phyloP scores from a whole-genome alignment of 305 asterid genomes.

The Fraxinus sp. region DNA sequence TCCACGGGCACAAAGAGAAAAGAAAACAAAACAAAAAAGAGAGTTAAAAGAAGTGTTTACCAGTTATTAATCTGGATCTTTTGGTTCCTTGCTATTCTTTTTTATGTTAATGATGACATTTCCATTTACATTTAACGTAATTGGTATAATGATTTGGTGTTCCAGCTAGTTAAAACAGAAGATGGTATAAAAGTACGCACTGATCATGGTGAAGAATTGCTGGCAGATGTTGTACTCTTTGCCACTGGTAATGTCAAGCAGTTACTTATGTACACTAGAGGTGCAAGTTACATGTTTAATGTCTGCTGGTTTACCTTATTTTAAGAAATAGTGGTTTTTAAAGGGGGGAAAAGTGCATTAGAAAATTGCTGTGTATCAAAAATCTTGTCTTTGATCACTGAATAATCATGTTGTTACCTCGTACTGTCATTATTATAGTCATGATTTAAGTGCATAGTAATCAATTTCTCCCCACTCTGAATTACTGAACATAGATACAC shows the following conservation, averaged over 20 bases:
- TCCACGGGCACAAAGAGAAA: neutral
- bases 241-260: slow-evolving; percentile 75
- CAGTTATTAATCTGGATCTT: slow-evolving; percentile 1
- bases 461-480: neutral
- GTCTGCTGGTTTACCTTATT: neutral
- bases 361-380: neutral
- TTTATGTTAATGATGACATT: slow-evolving; percentile 9
- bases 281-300: neutral
- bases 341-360: neutral
- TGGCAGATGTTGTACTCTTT: slow-evolving; percentile 93
- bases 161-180: slow-evolving; percentile 80
- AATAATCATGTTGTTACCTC: neutral
- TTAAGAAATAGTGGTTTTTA: neutral
- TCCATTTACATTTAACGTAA: slow-evolving; percentile 6
- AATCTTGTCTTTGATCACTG: neutral
- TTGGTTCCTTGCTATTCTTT: slow-evolving; percentile 1
- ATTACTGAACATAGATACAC: neutral
- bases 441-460: neutral
- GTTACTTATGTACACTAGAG: neutral
- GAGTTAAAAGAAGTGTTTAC: neutral
- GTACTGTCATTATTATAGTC: neutral
- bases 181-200: slow-evolving; percentile 75
- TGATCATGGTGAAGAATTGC: slow-evolving; percentile 81
- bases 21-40: neutral
- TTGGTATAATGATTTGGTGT: slow-evolving; percentile 20